phyloP scores from a whole-genome alignment of 2,329 filamentous ascomycete species.

The Paraphoma chrysanthemicola region DNA sequence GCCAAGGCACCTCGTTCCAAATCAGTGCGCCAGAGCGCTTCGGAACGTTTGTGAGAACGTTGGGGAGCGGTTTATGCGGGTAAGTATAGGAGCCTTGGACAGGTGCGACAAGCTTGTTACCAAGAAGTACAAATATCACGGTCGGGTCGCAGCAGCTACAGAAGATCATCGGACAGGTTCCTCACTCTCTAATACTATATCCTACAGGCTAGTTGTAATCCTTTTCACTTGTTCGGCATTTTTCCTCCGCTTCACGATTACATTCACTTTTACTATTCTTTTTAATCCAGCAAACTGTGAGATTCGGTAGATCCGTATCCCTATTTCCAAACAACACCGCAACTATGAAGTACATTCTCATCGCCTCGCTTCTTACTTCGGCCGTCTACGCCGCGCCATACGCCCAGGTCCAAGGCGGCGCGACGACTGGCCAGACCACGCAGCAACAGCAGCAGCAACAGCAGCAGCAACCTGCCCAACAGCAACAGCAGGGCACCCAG shows the following conservation, averaged over 20 bases:
- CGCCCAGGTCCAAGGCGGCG: constrained; percentile 28
- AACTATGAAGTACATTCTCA: constrained; percentile 47
- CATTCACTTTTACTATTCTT: constrained; percentile 3
- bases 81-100: too few relatives aligned
- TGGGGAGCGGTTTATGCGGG: too few relatives aligned
- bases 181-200: constrained; percentile 34
- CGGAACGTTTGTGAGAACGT: too few relatives aligned
- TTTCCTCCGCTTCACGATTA: too few relatives aligned
- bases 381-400: constrained; percentile 41
- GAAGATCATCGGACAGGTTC: constrained; percentile 36
- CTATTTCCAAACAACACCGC: constrained; percentile 8
- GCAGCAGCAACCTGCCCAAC: constrained; percentile 1
- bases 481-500: constrained; percentile 4
- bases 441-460: constrained; percentile 14
- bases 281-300: too few relatives aligned
- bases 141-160: too few relatives aligned
- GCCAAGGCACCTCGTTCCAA: too few relatives aligned
- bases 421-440: constrained; percentile 17
- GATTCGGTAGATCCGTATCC: constrained; percentile 23
- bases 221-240: constrained; percentile 27
- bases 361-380: constrained; percentile 42
- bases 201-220: constrained; percentile 29
- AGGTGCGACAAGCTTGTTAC: not conserved
- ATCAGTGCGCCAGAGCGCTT: too few relatives aligned
- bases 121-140: constrained; percentile 31